phyloP scores from a whole-genome alignment of 1,139 yeast genomes.

The Hansenula lynferdii region DNA sequence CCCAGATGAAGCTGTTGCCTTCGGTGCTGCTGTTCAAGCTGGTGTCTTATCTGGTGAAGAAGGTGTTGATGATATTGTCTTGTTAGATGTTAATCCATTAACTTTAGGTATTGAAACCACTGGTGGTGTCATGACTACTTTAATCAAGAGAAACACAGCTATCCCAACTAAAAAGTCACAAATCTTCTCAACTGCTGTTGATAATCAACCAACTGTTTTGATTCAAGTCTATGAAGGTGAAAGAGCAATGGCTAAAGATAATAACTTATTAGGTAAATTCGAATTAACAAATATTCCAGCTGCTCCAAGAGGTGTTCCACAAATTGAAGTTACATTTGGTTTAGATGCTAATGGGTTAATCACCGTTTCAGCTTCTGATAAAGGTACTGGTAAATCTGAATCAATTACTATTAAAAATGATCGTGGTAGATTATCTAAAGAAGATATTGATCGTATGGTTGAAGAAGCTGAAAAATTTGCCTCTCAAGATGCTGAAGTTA shows the following conservation, averaged over 20 bases:
- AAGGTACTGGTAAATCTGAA: slow-evolving; percentile 94
- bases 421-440: slow-evolving; percentile 92
- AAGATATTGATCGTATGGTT: slow-evolving; percentile 91
- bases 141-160: slow-evolving; percentile 88
- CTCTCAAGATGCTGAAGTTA: slow-evolving; percentile 77
- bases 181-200: slow-evolving; percentile 87
- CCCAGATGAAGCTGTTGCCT: slow-evolving; percentile 81
- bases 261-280: slow-evolving; percentile 91
- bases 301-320: slow-evolving; percentile 96
- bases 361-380: slow-evolving; percentile 91
- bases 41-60: slow-evolving; percentile 87
- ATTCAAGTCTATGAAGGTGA: slow-evolving; percentile 94
- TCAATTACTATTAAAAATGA: slow-evolving; percentile 94
- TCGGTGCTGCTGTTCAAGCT: slow-evolving; percentile 81
- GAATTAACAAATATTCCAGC: slow-evolving; percentile 92
- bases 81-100: slow-evolving; percentile 86
- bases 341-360: slow-evolving; percentile 91
- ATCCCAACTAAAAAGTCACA: slow-evolving; percentile 93
- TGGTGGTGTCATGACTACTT: slow-evolving; percentile 94
- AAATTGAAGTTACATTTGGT: slow-evolving; percentile 90
- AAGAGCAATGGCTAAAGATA: slow-evolving; percentile 90
- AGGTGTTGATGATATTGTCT: slow-evolving; percentile 76
- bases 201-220: slow-evolving; percentile 92
- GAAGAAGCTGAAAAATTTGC: slow-evolving; percentile 92
- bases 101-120: slow-evolving; percentile 93